Percentiles rank a stretch among this genome's conserved stretches.
phyloP scores from a whole-genome alignment of 2,329 filamentous ascomycete genomes.

The Colletotrichum agaves region DNA sequence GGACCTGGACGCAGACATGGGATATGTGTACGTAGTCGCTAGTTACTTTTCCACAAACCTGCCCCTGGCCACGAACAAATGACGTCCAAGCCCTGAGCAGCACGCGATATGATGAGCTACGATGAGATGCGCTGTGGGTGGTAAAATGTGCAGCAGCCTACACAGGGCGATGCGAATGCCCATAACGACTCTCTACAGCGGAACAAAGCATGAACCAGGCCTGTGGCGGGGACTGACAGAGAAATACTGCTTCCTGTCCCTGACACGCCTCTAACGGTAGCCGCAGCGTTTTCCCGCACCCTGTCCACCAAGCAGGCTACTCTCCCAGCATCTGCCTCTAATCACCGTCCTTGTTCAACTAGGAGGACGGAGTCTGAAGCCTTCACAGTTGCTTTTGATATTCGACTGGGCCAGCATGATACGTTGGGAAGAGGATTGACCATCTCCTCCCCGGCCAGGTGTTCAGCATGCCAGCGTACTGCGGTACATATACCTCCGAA shows the following conservation, averaged over 20 bases:
- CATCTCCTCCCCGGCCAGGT: slow-evolving; percentile 1
- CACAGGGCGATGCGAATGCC: too few species aligned
- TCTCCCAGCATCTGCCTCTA: slow-evolving; percentile 1
- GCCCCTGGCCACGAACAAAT: slow-evolving; percentile 22
- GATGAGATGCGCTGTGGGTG: not conserved
- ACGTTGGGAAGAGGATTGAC: not conserved
- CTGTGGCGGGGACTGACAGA: not conserved
- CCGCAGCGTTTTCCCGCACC: not conserved
- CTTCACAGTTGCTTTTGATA: too few species aligned
- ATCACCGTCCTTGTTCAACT: not conserved
- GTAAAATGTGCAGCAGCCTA: not conserved
- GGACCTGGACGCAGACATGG: slow-evolving; percentile 11
- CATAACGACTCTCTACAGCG: too few species aligned
- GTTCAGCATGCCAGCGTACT: not conserved
- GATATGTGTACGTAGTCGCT: not conserved
- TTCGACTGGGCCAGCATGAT: too few species aligned
- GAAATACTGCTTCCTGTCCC: slow-evolving; percentile 5
- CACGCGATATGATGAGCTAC: not conserved
- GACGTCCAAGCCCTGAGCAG: slow-evolving; percentile 17
- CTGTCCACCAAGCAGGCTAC: not conserved
- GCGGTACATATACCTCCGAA: too few species aligned
- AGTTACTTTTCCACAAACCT: slow-evolving; percentile 11
- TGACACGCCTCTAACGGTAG: slow-evolving; percentile 14
- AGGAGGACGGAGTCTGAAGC: not conserved
- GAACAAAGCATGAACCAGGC: too few species aligned